Percentiles rank a stretch among this genome's conserved stretches.
Conservation (phyloP, 768 basidiomycete species). For the Suillus spraguei region DNA sequence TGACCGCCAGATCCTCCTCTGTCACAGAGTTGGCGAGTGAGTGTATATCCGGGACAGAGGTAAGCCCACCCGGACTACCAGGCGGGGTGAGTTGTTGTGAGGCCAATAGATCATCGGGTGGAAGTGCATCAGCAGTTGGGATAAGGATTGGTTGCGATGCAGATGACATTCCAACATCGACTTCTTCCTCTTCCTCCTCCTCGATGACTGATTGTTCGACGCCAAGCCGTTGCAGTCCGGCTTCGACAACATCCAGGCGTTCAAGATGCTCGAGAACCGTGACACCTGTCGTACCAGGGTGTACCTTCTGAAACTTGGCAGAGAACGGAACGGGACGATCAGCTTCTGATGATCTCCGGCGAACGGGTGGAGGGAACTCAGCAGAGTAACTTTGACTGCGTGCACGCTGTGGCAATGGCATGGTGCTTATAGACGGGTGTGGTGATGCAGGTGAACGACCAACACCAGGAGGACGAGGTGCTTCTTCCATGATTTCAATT, state of each 20-base stretch:
- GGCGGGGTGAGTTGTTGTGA: conserved; percentile 56
- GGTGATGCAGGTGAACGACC: conserved; percentile 51
- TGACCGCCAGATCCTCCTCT: conserved; percentile 70
- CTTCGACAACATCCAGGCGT: conserved; percentile 80
- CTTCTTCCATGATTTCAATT: conserved; percentile 68
- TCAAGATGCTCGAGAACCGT: conserved; percentile 86
- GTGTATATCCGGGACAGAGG: conserved; percentile 58
- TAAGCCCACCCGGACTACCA: conserved; percentile 52
- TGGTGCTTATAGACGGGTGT: conserved; percentile 59
- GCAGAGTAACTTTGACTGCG: conserved; percentile 62
- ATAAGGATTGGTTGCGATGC: conserved; percentile 26
- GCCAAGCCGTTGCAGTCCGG: conserved; percentile 74
- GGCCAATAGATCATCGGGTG: conserved; percentile 24
- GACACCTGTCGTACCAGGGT: conserved; percentile 86
- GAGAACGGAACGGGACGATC: conserved; percentile 81
- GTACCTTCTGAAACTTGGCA: conserved; percentile 80
- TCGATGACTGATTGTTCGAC: conserved; percentile 53
- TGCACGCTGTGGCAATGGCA: conserved; percentile 54
- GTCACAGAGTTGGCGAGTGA: conserved; percentile 57
- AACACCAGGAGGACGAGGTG: conserved; percentile 31
- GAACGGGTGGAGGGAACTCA: conserved; percentile 76
- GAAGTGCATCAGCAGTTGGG: conserved; percentile 32
- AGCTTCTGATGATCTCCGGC: conserved; percentile 61
- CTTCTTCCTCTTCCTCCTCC: conserved; percentile 55
- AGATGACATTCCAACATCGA: conserved; percentile 65